These are phyloP conservation scores for Sugiyamaella xylanicola DNA, from an alignment of 1,139 yeast species.

Conservation along the genomic window DNA sequence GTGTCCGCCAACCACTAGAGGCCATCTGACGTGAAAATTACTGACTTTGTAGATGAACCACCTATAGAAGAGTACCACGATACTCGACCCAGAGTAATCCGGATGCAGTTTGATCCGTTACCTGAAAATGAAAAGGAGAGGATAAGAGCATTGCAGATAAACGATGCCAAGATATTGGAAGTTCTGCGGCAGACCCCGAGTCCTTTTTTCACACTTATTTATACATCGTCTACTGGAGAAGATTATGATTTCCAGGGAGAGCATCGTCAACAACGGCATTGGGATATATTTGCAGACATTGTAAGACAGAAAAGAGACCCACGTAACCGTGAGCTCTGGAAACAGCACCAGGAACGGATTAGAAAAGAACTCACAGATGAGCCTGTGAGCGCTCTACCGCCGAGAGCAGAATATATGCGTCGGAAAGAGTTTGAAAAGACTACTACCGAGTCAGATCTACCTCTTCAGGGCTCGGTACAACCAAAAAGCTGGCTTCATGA, in stretches of 20 bases:
- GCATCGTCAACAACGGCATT: conserved; percentile 22
- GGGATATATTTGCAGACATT: conserved; percentile 35
- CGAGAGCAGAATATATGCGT: conserved; percentile 26
- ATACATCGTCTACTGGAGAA: conserved; percentile 34
- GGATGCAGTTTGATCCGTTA: conserved; percentile 54
- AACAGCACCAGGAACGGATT: conserved; percentile 28
- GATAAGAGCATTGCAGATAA: conserved; percentile 41
- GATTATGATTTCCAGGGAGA: conserved; percentile 25
- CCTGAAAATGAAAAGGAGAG: conserved; percentile 45
- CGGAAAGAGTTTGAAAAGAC: conserved; percentile 7
- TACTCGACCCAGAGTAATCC: conserved; percentile 59
- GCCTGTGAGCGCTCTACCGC: conserved; percentile 27
- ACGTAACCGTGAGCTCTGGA: conserved; percentile 32
- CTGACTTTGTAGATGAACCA: conserved; percentile 40
- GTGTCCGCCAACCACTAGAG: no score
- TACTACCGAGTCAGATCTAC: no score
- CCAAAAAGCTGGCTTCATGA: neutral
- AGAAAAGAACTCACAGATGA: conserved; percentile 18
- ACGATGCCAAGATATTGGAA: conserved; percentile 53
- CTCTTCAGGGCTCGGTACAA: no score
- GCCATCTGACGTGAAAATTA: no score
- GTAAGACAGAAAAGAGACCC: conserved; percentile 36
- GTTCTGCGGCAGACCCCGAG: conserved; percentile 35
- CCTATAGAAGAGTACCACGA: conserved; percentile 55
- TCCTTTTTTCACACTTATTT: conserved; percentile 38